Evolutionary conservation across 306 rosid species (phyloP).

Genomic region (Mimosa bimucronata): DNA sequence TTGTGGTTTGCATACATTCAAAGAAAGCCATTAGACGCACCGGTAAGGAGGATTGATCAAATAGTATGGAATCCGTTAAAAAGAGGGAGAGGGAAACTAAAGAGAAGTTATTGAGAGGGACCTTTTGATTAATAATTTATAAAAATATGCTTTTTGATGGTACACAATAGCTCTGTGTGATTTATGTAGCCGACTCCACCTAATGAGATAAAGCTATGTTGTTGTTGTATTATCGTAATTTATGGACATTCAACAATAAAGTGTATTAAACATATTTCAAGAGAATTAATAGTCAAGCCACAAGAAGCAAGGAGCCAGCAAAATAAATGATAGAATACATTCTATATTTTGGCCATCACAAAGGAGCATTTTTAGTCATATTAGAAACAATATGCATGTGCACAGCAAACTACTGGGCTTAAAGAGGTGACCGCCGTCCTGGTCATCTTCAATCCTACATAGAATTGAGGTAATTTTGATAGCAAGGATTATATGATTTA

Average conservation of each 20-base stretch:
- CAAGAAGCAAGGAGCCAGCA: neutral
- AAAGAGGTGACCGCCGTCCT: neutral
- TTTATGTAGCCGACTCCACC: too few species aligned
- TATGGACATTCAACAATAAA: neutral
- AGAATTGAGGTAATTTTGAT: neutral
- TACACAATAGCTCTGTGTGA: too few species aligned
- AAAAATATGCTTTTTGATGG: too few species aligned
- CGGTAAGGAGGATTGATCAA: too few species aligned
- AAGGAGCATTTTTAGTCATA: neutral
- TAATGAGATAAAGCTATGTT: too few species aligned
- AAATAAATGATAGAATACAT: neutral
- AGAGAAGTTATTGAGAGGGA: too few species aligned
- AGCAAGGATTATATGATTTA: neutral
- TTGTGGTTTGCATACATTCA: too few species aligned
- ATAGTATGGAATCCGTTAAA: too few species aligned
- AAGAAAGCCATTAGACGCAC: too few species aligned
- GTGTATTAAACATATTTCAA: neutral
- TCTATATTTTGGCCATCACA: neutral
- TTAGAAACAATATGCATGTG: neutral
- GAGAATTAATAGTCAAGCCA: neutral
- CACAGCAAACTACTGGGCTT: neutral
- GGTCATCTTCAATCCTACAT: neutral
- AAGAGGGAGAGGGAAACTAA: too few species aligned
- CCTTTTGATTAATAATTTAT: too few species aligned
- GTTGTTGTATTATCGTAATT: neutral